These are phyloP conservation scores for Rhodotorula sp. DNA, from an alignment of 1,284 basidiomycete species.

Conservation along the genomic window DNA sequence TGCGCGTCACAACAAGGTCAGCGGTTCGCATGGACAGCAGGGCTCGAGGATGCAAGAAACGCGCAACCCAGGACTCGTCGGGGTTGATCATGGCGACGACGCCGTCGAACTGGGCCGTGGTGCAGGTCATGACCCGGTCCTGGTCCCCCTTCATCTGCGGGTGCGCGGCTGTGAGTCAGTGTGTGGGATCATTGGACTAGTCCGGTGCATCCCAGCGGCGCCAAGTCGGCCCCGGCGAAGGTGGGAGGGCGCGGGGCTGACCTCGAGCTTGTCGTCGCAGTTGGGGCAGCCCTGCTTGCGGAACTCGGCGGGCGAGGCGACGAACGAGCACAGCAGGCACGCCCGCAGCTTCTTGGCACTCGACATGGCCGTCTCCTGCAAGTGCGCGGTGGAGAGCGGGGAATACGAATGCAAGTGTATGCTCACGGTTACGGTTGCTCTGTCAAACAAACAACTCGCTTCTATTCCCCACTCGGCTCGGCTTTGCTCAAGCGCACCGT, in stretches of 20 bases:
- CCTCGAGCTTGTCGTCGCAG: conserved; percentile 93
- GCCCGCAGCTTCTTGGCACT: conserved; percentile 39
- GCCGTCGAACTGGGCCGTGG: conserved; percentile 93
- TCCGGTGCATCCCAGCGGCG: too few relatives aligned
- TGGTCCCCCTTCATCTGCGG: conserved; percentile 80
- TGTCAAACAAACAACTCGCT: neutral
- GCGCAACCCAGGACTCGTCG: conserved; percentile 89
- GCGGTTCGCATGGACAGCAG: conserved; percentile 21
- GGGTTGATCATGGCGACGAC: conserved; percentile 86
- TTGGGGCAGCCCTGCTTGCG: conserved; percentile 87
- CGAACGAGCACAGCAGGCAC: conserved; percentile 42
- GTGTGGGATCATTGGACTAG: neutral
- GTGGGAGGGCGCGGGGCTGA: conserved; percentile 51
- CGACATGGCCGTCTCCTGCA: too few relatives aligned
- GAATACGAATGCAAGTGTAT: neutral
- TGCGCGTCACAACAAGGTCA: conserved; percentile 33
- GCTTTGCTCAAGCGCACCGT: too few relatives aligned
- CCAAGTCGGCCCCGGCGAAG: too few relatives aligned
- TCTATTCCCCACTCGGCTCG: too few relatives aligned
- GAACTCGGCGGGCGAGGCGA: conserved; percentile 81
- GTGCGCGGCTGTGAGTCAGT: too few relatives aligned
- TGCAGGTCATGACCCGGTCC: conserved; percentile 83
- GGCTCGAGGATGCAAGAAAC: conserved; percentile 45
- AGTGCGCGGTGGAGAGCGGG: neutral
- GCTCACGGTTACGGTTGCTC: neutral